phyloP scores from a whole-genome alignment of 1,139 yeast species.

The Suhomyces terraborum region DNA sequence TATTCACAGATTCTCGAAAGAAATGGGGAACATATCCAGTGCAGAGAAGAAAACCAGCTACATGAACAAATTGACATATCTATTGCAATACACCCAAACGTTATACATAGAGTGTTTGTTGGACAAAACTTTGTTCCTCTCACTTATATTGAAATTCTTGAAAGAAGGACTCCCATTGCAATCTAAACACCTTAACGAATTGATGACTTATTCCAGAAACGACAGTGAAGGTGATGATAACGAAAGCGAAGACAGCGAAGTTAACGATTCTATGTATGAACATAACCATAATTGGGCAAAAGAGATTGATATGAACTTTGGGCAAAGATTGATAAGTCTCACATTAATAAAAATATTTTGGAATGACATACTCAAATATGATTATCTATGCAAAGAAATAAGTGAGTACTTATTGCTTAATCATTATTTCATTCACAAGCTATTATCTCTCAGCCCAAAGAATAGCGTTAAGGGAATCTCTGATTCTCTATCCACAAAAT shows the following conservation, averaged over 20 bases:
- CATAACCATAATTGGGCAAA: conserved; percentile 8
- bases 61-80: conserved; percentile 57
- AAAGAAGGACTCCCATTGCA: conserved; percentile 54
- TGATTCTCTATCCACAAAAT: conserved; percentile 23
- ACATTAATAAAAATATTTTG: conserved; percentile 69
- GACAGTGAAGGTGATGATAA: conserved; percentile 14
- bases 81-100: conserved; percentile 59
- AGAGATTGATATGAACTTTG: conserved; percentile 34
- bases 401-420: conserved; percentile 55
- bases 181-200: conserved; percentile 24
- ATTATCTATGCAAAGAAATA: conserved; percentile 60
- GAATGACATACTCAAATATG: conserved; percentile 59
- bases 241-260: conserved; percentile 14
- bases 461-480: conserved; percentile 6
- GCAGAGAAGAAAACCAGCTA: conserved; percentile 45
- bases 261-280: conserved; percentile 1
- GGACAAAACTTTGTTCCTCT: conserved; percentile 60
- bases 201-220: conserved; percentile 14
- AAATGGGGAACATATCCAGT: conserved; percentile 29
- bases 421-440: conserved; percentile 38
- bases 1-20: conserved; percentile 53
- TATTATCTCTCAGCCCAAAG: conserved; percentile 3
- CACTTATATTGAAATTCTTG: conserved; percentile 62
- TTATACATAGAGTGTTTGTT: conserved; percentile 69
- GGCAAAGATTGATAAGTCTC: conserved; percentile 46